Percentiles rank a stretch among this genome's conserved stretches.
These are phyloP conservation scores for Botrytis hyacinthi DNA, from an alignment of 2,329 filamentous ascomycete species.

Conservation along the genomic window DNA sequence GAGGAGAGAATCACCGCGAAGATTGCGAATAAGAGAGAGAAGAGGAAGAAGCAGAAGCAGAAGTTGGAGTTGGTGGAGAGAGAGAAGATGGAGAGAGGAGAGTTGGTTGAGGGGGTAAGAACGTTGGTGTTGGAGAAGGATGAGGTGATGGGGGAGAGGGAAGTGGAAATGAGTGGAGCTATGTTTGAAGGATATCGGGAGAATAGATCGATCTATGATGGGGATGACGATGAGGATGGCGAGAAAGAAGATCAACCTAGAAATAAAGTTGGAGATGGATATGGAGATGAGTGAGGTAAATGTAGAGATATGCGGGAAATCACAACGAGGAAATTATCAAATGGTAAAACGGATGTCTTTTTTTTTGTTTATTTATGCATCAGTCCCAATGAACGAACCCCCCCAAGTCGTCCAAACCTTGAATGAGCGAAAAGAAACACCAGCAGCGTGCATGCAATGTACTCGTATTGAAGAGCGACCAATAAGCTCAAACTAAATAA, in stretches of 20 bases:
- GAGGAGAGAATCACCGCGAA: not conserved
- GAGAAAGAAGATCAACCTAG: not conserved
- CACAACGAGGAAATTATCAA: not conserved
- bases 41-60: not conserved
- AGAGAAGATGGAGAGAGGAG: not conserved
- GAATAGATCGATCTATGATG: accelerated
- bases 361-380: not conserved
- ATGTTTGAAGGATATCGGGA: not conserved
- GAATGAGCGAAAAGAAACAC: not conserved
- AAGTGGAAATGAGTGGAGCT: not conserved
- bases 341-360: not conserved
- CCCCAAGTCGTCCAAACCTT: not conserved
- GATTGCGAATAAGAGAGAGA: not conserved
- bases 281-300: not conserved
- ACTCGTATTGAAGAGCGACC: not conserved
- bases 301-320: not conserved
- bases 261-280: not conserved
- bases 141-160: not conserved
- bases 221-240: not conserved
- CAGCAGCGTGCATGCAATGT: not conserved
- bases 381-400: not conserved
- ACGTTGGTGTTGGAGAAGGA: not conserved
- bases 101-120: not conserved
- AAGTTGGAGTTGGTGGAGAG: not conserved
- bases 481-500: not conserved